phyloP scores from a whole-genome alignment of 176 grass and related monocot genomes.

The Oryza longistaminata region DNA sequence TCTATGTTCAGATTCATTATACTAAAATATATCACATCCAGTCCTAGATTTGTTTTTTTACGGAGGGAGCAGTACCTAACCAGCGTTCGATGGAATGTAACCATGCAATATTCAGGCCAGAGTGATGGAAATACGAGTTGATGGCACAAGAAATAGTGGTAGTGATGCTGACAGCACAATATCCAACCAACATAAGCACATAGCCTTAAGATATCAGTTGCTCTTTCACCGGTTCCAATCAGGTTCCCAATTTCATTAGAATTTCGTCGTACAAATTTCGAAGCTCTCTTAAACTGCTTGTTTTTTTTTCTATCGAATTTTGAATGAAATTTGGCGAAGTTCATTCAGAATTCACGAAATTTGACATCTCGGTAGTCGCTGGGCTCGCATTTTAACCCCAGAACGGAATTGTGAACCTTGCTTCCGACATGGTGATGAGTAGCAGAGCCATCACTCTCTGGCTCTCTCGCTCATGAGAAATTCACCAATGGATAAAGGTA shows the following conservation, averaged over 20 bases:
- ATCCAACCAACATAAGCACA: not conserved
- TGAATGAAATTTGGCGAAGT: not conserved
- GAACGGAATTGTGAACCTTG: not conserved
- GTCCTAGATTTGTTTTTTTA: rapidly evolving
- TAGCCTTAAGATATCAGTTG: not conserved
- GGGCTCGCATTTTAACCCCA: not conserved
- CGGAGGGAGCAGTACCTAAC: not conserved
- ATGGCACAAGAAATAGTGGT: not conserved
- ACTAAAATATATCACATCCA: too few species aligned
- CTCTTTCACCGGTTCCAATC: not conserved
- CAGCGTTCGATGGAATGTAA: not conserved
- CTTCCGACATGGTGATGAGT: not conserved
- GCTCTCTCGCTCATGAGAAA: too few species aligned
- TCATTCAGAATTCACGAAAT: not conserved
- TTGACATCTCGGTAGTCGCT: not conserved
- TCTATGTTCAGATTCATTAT: too few species aligned
- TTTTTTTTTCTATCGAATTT: not conserved
- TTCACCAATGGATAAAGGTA: not conserved
- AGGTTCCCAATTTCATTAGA: not conserved
- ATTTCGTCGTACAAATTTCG: not conserved
- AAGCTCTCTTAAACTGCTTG: not conserved
- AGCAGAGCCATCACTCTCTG: not conserved
- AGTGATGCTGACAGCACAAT: conserved; percentile 9
- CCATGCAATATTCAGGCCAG: not conserved
- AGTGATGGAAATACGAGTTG: not conserved